phyloP scores from a whole-genome alignment of 2,329 filamentous ascomycete genomes.

The Botrytis porri region DNA sequence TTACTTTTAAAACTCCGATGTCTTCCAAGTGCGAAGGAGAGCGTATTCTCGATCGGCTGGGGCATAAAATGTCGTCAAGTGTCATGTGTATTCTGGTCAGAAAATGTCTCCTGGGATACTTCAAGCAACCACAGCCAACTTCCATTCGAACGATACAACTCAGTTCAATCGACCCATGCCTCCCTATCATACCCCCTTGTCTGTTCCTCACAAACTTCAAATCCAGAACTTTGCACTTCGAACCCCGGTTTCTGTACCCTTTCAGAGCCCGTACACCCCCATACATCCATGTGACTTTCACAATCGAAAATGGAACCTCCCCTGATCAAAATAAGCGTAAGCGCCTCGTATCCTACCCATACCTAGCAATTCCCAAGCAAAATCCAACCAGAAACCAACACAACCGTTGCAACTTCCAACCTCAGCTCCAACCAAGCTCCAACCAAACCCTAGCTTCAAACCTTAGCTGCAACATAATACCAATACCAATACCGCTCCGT shows the following conservation, averaged over 20 bases:
- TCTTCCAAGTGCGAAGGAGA: neutral
- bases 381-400: neutral
- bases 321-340: neutral
- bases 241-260: neutral
- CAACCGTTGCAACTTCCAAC: neutral
- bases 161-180: neutral
- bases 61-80: neutral
- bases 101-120: neutral
- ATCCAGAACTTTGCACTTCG: neutral
- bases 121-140: neutral
- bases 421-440: neutral
- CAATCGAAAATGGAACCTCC: neutral
- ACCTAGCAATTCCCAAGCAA: neutral
- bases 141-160: neutral
- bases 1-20: neutral
- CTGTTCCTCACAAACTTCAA: neutral
- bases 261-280: neutral
- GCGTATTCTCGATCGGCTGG: neutral
- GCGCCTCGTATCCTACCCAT: neutral
- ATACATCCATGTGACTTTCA: neutral
- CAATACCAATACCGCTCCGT: neutral
- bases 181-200: neutral
- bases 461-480: neutral
- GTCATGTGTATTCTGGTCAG: neutral
- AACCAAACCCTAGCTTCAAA: neutral